Base-by-base conservation (phyloP, 305 asterid genomes). In the Fraxinus dipetala region DNA sequence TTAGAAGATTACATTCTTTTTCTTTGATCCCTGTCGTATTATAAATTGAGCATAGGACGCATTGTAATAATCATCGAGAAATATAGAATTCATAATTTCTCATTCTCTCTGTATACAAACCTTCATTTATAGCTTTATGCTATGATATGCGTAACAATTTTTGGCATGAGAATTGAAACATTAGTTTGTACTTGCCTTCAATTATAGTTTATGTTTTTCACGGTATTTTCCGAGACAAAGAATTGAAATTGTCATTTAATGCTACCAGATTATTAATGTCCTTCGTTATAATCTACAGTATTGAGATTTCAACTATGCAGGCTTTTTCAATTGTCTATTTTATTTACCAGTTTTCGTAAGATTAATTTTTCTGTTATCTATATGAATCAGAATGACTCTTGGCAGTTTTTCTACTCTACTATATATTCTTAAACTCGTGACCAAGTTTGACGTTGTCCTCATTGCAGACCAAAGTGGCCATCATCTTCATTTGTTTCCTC, bases 381-480 rank as follows among this genome's bases (percentile, higher is more conserved):
- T 38, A 65, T 83, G 82, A 48, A 79, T 67, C 65, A 79, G 73
- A 35, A 82, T 10, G 35, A 35, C 30, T 54, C n/a, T 82, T 40
- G 38, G 32, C 38, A 63, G 80, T 81, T 78, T 83, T 76, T 77
- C 51, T 72, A 51, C 81, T 79, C 48, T 72, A 80, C 80, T 20
- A 78, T 72, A 81, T 26, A 78, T 73, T 72, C 67, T 38, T 80
- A 79, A 7, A 67, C 76, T 86, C 35, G 13, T 77, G 77, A 72
- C 61, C 82, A 78, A 56, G 56, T 75, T 4, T 84, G 77, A 31
- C 22, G 76, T 81, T 78, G 75, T 65, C 26, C 78, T 78, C 76
- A 30, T 89, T 85, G 81, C 97, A 96, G 99, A 89, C 99, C 99
- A 38, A 96, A 96, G 91, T 96, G 99, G 99, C 99, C 99, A 72